Base-by-base conservation (phyloP, 306 rosid genomes). In the Quercus gilva region DNA sequence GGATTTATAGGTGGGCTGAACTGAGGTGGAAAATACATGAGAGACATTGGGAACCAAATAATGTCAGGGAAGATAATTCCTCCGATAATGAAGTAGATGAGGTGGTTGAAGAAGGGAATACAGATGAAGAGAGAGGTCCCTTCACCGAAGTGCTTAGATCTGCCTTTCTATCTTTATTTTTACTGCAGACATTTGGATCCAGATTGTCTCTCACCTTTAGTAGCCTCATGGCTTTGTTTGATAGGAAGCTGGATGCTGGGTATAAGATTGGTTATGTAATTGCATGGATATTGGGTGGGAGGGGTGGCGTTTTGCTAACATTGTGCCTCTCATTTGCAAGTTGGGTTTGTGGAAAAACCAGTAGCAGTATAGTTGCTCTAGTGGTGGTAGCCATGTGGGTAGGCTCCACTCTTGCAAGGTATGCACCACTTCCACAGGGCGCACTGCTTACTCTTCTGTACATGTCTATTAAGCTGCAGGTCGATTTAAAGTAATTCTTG, bases 301-400 rank as follows among this genome's bases (percentile, higher is more conserved):
- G 87, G 74, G 89, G 87, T 5, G 99, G 99, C 51, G 73, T 95
- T 76, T 82, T 95, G 86, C 90, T 94, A 11, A 85, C 94, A 60
- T 52, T 95, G 81, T 90, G 90, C 83, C 86, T 92, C 80, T 91
- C 92, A 15, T 92, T 94, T 81, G 92, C 94, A 19, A 92, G 98
- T 81, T 95, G 99, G 97, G 87, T 81, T 69, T 95, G 90, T 60
- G 99, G 98, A 69, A 95, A 95, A 89, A 91, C 92, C 81, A 92
- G 97, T 76, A 95, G 98, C 78, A 91, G 92, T 78, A 74, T 80
- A 26, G 99, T 91, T 83, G 90, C 87, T 78, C 81, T 94, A 14
- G 89, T 92, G 69, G 86, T 91, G 79, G 87, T 91, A 73, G 98
- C 97, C 49, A 85, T 91, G 92, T 95, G 94, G 98, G 87, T 95